These are phyloP conservation scores for Grosmannia clavigera DNA, from an alignment of 2,329 filamentous ascomycete species.

Conservation along the genomic window DNA sequence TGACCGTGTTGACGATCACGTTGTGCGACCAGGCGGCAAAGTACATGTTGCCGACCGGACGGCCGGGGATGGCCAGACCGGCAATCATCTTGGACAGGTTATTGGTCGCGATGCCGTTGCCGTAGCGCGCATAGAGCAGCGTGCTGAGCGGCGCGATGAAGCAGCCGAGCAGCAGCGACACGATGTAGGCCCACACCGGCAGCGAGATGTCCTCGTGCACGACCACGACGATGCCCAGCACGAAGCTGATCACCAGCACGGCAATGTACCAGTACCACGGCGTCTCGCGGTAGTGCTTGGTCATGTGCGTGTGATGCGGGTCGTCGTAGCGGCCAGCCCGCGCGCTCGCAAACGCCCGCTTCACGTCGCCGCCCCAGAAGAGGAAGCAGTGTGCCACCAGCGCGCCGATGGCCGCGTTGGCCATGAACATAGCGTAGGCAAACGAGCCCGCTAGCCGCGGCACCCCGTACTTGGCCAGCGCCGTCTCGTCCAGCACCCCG, in stretches of 20 bases:
- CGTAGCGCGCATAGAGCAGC: constrained; percentile 37
- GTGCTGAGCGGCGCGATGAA: constrained; percentile 41
- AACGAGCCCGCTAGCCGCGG: constrained; percentile 37
- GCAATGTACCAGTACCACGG: constrained; percentile 34
- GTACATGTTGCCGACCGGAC: constrained; percentile 44
- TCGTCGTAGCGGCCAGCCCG: constrained; percentile 31
- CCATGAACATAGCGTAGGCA: constrained; percentile 41
- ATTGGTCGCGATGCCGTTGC: constrained; percentile 46
- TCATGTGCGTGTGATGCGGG: constrained; percentile 39
- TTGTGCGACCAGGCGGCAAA: constrained; percentile 47
- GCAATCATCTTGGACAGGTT: constrained; percentile 46
- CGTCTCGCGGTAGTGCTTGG: constrained; percentile 37
- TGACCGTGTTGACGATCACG: constrained; percentile 37
- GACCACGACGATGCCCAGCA: constrained; percentile 33
- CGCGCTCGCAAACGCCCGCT: constrained; percentile 32
- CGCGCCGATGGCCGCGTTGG: constrained; percentile 45
- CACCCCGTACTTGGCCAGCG: constrained; percentile 29
- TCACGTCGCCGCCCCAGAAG: constrained; percentile 44
- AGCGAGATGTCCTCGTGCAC: constrained; percentile 33
- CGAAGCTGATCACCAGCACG: constrained; percentile 29
- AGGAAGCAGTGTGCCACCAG: constrained; percentile 37
- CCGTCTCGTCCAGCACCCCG: constrained; percentile 27
- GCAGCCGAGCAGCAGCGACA: constrained; percentile 29
- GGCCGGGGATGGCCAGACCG: constrained; percentile 35
- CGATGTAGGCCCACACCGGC: constrained; percentile 33